phyloP scores from a whole-genome alignment of 345 rosid genomes.

The Bruguiera gymnorhiza region DNA sequence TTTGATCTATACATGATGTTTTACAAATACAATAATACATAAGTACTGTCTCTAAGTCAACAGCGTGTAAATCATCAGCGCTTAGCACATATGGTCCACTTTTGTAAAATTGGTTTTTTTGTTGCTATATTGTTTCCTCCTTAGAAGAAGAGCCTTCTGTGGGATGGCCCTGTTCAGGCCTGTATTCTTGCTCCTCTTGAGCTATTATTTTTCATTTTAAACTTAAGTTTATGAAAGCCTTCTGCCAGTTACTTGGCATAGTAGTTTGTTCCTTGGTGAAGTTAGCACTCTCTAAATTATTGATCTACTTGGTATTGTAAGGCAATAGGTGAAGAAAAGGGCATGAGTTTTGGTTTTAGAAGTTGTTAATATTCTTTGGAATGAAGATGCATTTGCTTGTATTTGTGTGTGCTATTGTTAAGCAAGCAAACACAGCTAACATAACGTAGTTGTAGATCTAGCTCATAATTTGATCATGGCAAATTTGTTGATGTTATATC shows the following conservation, averaged over 20 bases:
- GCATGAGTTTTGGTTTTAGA: neutral
- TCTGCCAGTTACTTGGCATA: too few relatives aligned
- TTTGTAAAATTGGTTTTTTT: too few relatives aligned
- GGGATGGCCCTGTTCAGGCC: neutral
- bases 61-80: too few relatives aligned
- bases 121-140: too few relatives aligned
- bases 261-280: neutral
- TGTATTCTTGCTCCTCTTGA: neutral
- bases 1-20: neutral
- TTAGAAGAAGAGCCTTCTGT: neutral
- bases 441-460: neutral
- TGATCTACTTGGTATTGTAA: neutral
- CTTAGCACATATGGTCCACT: too few relatives aligned
- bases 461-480: neutral
- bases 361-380: neutral
- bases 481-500: neutral
- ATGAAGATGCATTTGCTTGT: neutral
- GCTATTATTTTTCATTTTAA: too few relatives aligned
- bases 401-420: neutral
- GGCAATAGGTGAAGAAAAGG: neutral
- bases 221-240: too few relatives aligned
- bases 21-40: too few relatives aligned
- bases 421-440: neutral
- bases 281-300: neutral
- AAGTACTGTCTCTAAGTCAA: too few relatives aligned